These are phyloP conservation scores for Argentina anserina DNA, from an alignment of 306 rosid species.

Conservation along the genomic window DNA sequence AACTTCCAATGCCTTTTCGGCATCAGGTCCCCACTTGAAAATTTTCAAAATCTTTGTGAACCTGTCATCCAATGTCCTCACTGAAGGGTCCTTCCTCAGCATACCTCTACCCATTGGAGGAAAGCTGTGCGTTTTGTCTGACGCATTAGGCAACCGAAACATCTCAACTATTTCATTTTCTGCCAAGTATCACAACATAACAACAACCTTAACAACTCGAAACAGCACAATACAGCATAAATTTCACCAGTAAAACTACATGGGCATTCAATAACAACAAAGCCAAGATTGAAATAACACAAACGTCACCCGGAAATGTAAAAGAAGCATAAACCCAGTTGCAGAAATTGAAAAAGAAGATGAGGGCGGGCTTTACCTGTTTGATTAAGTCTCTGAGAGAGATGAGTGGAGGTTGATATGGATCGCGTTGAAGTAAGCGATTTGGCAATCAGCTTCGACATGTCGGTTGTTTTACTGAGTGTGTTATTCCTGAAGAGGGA, in stretches of 20 bases:
- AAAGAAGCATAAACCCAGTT: not conserved
- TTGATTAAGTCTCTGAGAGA: constrained; percentile 68
- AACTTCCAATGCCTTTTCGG: constrained; percentile 92
- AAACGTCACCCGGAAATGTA: not conserved
- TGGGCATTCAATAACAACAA: constrained; percentile 6
- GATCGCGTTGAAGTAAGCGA: constrained; percentile 43
- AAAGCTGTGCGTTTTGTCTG: constrained; percentile 26
- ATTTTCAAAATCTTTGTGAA: constrained; percentile 84
- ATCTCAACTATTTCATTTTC: constrained; percentile 75
- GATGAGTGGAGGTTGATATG: constrained; percentile 50
- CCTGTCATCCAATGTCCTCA: constrained; percentile 72
- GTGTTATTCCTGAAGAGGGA: no score
- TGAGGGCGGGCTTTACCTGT: constrained; percentile 69
- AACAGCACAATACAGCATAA: no score
- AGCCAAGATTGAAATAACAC: not conserved
- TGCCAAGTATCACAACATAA: constrained; percentile 39
- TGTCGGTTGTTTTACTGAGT: not conserved
- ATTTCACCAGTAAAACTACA: no score
- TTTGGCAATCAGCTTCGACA: constrained; percentile 30
- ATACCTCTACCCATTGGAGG: constrained; percentile 33
- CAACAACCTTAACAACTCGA: constrained; percentile 24
- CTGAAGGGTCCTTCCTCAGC: constrained; percentile 44
- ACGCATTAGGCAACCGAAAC: constrained; percentile 53
- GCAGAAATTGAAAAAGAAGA: not conserved
- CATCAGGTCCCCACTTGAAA: constrained; percentile 95